Base-by-base conservation (phyloP, 176 grass and related monocot species). In the Coix lacrymajobi region DNA sequence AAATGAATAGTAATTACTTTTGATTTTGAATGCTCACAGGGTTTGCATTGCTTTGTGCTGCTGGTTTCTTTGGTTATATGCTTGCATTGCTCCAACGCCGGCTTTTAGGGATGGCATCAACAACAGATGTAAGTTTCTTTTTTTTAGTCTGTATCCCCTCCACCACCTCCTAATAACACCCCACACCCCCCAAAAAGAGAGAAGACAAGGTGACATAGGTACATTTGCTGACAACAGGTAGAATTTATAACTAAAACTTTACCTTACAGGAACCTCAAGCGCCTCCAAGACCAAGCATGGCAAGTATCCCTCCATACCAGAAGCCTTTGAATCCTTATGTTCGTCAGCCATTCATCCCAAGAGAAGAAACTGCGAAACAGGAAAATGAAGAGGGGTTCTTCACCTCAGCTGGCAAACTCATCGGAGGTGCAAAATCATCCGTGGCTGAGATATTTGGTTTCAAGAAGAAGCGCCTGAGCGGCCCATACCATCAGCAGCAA, bases 41-140 rank as follows among this genome's bases (percentile, higher is more conserved):
- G 64, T 34, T 99, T 87, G 83, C 85, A 20, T 89, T 99, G 91
- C 91, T 99, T 75, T 81, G 90, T 89, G 91, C 91, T 87, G 97
- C 97, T 46, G 91, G 70, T 81, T 99, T 99, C 87, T 99, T 99
- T 44, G 97, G 97, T 10, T 99, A 96, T 40, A 99, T 96, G 97
- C 87, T 99, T 90, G 93, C 97, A 1, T 91, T 99, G 83, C 89
- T 99, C 71, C 97, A 99, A 74, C 81, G 73, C 9, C 85, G 83
- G 51, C 84, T 96, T 60, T 85, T 92, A n/a, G 81, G 89, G 24
- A 99, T 99, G 79, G 44, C 93, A 60, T 96, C 91, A 65, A 77
- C 83, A 45, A 49, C 87, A 58, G 81, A 94, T 66, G 97, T 99
- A 85, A 92, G 87, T 89, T 66, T 24, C 37, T 76, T 7, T 67